Percentiles rank a stretch among this genome's conserved stretches.
phyloP scores from a whole-genome alignment of 257 asterid species.

The Mentha longifolia region DNA sequence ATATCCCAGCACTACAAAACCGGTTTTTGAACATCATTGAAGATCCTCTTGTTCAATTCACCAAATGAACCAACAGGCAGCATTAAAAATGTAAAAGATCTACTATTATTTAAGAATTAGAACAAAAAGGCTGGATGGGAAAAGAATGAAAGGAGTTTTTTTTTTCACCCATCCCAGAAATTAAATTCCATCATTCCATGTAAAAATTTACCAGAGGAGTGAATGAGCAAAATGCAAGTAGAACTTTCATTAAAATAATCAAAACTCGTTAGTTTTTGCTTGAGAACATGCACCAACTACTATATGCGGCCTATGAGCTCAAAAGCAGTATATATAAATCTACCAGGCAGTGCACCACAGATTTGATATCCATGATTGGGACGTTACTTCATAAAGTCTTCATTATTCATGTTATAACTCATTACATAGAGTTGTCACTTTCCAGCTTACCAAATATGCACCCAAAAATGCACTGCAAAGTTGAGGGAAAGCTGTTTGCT shows the following conservation, averaged over 20 bases:
- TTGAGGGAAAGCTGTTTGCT: conserved; percentile 90
- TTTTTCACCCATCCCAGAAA: conserved; percentile 1
- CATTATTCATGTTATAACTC: conserved; percentile 18
- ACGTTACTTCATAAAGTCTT: conserved; percentile 25
- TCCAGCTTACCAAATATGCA: conserved; percentile 80
- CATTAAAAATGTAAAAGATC: too few relatives aligned
- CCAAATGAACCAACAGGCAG: not conserved
- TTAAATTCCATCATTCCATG: not conserved
- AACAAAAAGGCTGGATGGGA: not conserved
- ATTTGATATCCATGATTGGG: conserved; percentile 24
- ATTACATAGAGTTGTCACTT: conserved; percentile 33
- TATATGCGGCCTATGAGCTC: not conserved
- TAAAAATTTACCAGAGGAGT: conserved; percentile 17
- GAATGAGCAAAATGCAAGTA: not conserved
- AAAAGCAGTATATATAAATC: conserved; percentile 5
- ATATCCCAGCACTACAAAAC: not conserved
- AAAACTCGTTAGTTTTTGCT: not conserved
- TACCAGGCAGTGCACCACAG: not conserved
- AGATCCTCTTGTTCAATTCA: not conserved
- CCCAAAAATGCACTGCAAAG: conserved; percentile 94
- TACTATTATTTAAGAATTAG: too few relatives aligned
- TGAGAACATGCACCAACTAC: conserved; percentile 1
- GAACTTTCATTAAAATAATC: not conserved
- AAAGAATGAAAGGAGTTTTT: not conserved
- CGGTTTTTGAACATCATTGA: not conserved